Evolutionary conservation across 495 filamentous ascomycete species (phyloP).

Genomic region (Elaphomyces granulatus): DNA sequence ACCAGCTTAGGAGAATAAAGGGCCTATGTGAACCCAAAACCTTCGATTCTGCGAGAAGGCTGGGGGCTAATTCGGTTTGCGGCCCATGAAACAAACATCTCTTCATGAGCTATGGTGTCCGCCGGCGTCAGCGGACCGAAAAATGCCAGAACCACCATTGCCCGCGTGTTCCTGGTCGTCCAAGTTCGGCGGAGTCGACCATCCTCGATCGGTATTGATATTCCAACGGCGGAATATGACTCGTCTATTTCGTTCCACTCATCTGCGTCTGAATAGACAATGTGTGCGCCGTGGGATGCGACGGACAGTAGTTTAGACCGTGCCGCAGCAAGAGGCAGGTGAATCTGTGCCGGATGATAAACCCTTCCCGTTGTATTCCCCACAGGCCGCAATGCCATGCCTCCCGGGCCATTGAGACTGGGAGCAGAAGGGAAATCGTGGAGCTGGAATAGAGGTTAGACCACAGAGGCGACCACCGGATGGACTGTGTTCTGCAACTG

Average conservation of each 20-base stretch:
- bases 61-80: no score
- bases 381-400: constrained; percentile 62
- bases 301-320: constrained; percentile 72
- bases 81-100: no score
- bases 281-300: constrained; percentile 65
- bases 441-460: constrained; percentile 58
- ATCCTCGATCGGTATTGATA: constrained; percentile 34
- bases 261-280: constrained; percentile 80
- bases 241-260: constrained; percentile 79
- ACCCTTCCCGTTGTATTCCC: constrained; percentile 90
- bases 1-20: no score
- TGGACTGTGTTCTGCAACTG: constrained; percentile 62
- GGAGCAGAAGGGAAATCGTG: constrained; percentile 32
- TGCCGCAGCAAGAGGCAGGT: constrained; percentile 35
- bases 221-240: constrained; percentile 66
- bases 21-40: no score
- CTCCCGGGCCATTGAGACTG: constrained; percentile 37
- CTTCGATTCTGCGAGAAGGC: no score
- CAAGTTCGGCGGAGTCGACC: constrained; percentile 1
- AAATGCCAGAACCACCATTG: neutral
- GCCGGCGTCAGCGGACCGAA: constrained; percentile 1
- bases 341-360: constrained; percentile 55
- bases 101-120: no score
- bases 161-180: no score
- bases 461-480: constrained; percentile 66